Conservation (phyloP, 768 basidiomycete genomes). For the Boletus edulis region DNA sequence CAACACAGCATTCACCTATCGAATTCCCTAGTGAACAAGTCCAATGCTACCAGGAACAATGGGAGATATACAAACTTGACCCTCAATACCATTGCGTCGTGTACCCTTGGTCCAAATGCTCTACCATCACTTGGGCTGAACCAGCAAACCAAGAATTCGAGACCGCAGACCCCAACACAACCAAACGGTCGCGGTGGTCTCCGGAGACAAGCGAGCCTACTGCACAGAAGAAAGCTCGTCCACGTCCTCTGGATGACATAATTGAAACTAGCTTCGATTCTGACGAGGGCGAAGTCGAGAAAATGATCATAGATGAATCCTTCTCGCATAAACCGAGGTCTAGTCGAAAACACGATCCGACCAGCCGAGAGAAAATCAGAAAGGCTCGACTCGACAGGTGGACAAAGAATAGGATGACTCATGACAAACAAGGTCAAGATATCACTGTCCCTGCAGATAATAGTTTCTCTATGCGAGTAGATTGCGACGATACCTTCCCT, state of each 20-base stretch:
- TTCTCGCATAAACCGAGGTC: conserved; percentile 17
- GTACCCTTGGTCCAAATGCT: conserved; percentile 37
- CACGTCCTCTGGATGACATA: conserved; percentile 15
- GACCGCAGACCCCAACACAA: conserved; percentile 6
- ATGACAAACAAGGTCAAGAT: conserved; percentile 33
- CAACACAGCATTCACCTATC: conserved; percentile 8
- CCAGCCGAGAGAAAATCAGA: conserved; percentile 31
- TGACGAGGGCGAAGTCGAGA: conserved; percentile 47
- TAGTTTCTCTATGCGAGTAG: conserved; percentile 34
- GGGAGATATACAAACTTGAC: conserved; percentile 85
- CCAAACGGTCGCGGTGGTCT: conserved; percentile 29
- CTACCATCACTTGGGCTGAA: conserved; percentile 24
- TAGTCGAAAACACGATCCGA: conserved; percentile 20
- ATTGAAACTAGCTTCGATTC: conserved; percentile 28
- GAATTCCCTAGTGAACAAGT: conserved; percentile 41
- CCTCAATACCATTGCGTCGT: conserved; percentile 68
- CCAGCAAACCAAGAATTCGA: conserved; percentile 5
- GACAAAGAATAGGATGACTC: conserved; percentile 19
- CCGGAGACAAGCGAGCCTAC: conserved; percentile 16
- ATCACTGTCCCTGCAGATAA: conserved; percentile 21
- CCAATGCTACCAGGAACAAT: conserved; percentile 68
- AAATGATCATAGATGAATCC: conserved; percentile 45
- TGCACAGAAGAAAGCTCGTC: conserved; percentile 28
- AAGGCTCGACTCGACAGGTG: conserved; percentile 29
- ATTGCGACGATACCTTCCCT: conserved; percentile 17